Conservation (phyloP, 2,329 filamentous ascomycete genomes). For the Colletotrichum spinosum region DNA sequence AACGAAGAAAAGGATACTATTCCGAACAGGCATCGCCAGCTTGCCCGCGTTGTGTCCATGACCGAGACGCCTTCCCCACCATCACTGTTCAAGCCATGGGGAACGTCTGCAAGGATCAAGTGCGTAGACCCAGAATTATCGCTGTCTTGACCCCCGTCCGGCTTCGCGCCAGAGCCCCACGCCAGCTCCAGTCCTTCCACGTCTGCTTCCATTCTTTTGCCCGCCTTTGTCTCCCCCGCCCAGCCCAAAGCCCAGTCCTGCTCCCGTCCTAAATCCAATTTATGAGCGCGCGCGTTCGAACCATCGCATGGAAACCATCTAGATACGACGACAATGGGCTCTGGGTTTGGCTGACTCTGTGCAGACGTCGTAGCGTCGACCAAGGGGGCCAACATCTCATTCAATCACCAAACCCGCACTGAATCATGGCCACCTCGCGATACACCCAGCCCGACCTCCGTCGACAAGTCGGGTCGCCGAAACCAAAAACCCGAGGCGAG, state of each 20-base stretch:
- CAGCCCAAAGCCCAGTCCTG: constrained; percentile 12
- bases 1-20: too few relatives aligned
- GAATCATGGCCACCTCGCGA: constrained; percentile 59
- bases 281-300: constrained; percentile 32
- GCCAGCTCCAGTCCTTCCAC: constrained; percentile 38
- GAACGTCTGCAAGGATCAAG: constrained; percentile 57
- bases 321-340: constrained; percentile 31
- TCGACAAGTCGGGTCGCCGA: constrained; percentile 66
- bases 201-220: constrained; percentile 24
- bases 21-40: too few relatives aligned
- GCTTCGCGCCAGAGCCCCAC: constrained; percentile 35
- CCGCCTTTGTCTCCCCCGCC: constrained; percentile 38
- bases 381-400: constrained; percentile 46
- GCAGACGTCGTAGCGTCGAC: constrained; percentile 58
- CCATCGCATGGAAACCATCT: constrained; percentile 17
- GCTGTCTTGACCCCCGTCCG: constrained; percentile 10
- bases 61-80: constrained; percentile 51
- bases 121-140: constrained; percentile 46
- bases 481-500: constrained; percentile 67
- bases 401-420: constrained; percentile 40
- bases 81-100: constrained; percentile 61
- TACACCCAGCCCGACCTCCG: constrained; percentile 60
- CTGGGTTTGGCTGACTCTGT: constrained; percentile 35
- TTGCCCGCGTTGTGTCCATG: constrained; percentile 50
- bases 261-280: constrained; percentile 6